Percentiles rank a stretch among this genome's conserved stretches.
phyloP scores from a whole-genome alignment of 257 asterid genomes.

The Rehmannia glutinosa region DNA sequence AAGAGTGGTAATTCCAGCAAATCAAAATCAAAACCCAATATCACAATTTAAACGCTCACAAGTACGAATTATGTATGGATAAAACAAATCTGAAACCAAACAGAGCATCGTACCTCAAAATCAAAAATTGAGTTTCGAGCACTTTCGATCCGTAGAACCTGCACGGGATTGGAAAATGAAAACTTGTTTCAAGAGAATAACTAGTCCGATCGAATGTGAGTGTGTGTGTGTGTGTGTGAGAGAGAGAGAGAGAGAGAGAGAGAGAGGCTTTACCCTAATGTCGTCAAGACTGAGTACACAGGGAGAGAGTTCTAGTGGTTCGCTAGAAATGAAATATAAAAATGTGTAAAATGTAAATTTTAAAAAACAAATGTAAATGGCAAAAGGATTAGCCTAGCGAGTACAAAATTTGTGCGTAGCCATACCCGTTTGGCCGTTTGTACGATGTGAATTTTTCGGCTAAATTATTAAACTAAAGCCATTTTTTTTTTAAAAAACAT shows the following conservation, averaged over 20 bases:
- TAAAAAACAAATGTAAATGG: too few relatives aligned
- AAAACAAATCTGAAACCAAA: constrained; percentile 20
- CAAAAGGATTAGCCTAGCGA: too few relatives aligned
- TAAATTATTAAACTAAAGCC: too few relatives aligned
- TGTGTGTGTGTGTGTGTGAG: background rate
- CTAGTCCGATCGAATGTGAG: background rate
- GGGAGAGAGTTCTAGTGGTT: too few relatives aligned
- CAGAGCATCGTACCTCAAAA: constrained; percentile 6
- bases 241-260: background rate
- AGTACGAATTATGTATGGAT: background rate
- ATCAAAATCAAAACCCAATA: background rate
- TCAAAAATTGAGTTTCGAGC: constrained; percentile 5
- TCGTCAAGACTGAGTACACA: too few relatives aligned
- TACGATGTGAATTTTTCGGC: too few relatives aligned
- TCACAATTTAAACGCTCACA: constrained; percentile 1
- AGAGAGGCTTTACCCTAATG: background rate
- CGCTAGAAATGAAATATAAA: too few relatives aligned
- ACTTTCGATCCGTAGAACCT: constrained; percentile 18
- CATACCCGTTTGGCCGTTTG: too few relatives aligned
- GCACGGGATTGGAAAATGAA: background rate
- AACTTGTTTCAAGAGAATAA: background rate
- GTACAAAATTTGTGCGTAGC: too few relatives aligned
- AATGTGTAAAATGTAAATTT: too few relatives aligned
- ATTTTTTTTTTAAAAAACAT: too few relatives aligned
- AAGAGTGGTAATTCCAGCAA: background rate